These are phyloP conservation scores for Hypoxylon sp. DNA, from an alignment of 2,329 filamentous ascomycete species.

Conservation along the genomic window DNA sequence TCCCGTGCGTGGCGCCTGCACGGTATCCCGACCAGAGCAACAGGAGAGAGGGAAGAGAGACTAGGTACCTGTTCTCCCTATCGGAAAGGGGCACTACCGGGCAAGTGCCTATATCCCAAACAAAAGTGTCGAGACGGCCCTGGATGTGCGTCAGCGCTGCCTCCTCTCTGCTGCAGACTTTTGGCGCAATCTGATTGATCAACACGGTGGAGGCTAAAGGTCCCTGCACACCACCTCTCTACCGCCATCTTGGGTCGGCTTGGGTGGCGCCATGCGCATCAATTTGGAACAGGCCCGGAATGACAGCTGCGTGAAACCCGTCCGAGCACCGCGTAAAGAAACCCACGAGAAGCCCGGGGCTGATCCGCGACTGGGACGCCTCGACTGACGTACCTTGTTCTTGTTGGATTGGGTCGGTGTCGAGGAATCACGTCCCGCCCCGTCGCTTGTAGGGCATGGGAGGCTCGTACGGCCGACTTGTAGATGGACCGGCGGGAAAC, in stretches of 20 bases:
- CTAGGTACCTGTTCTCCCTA: constrained; percentile 38
- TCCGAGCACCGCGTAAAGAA: constrained; percentile 17
- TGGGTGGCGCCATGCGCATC: constrained; percentile 38
- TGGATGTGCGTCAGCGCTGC: constrained; percentile 32
- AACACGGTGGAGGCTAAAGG: constrained; percentile 32
- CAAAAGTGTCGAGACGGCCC: constrained; percentile 23
- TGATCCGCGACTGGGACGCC: constrained; percentile 27
- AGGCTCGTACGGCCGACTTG: constrained; percentile 16
- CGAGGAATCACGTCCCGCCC: constrained; percentile 7
- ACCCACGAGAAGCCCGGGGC: constrained; percentile 10
- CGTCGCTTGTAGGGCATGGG: constrained; percentile 18
- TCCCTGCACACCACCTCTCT: constrained; percentile 34
- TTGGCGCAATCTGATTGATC: constrained; percentile 35
- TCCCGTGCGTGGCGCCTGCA: constrained; percentile 44
- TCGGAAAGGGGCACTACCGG: constrained; percentile 43
- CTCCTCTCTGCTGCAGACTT: constrained; percentile 27
- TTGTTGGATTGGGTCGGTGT: constrained; percentile 20
- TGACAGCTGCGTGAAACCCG: constrained; percentile 24
- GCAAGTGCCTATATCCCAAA: constrained; percentile 38
- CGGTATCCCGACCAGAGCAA: constrained; percentile 40
- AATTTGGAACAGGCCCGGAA: constrained; percentile 29
- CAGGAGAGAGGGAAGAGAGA: constrained; percentile 22
- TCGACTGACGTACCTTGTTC: constrained; percentile 29
- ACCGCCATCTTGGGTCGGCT: constrained; percentile 37
- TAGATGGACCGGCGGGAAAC: constrained; percentile 2